Conservation (phyloP, 2,329 filamentous ascomycete species). For the Aspergillus phoenicis region DNA sequence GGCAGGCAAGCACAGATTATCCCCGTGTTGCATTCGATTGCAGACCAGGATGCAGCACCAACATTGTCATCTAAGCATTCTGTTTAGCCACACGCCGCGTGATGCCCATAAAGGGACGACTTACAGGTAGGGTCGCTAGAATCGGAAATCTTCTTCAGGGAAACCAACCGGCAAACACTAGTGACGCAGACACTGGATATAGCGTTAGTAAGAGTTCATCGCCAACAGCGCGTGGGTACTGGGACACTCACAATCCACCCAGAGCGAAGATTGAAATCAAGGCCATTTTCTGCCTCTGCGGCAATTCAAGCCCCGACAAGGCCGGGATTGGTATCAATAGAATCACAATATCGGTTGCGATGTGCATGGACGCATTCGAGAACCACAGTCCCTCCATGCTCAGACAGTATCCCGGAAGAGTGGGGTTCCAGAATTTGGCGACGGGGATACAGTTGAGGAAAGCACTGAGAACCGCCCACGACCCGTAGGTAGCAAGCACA, state of each 20-base stretch:
- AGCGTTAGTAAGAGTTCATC: not conserved
- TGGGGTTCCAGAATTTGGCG: slow-evolving; percentile 38
- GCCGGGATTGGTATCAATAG: slow-evolving; percentile 51
- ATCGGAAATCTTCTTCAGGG: slow-evolving; percentile 36
- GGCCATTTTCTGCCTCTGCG: slow-evolving; percentile 45
- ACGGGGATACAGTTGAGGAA: slow-evolving; percentile 42
- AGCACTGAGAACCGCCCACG: slow-evolving; percentile 40
- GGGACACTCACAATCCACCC: slow-evolving; percentile 36
- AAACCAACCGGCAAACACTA: slow-evolving; percentile 37
- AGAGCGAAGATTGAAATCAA: slow-evolving; percentile 47
- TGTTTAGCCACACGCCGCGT: slow-evolving; percentile 11
- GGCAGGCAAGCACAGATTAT: slow-evolving; percentile 48
- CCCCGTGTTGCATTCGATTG: slow-evolving; percentile 44
- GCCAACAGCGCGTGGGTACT: not conserved
- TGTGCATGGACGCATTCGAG: slow-evolving; percentile 49
- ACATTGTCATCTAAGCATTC: slow-evolving; percentile 35
- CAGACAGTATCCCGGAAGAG: slow-evolving; percentile 39
- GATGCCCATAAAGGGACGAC: slow-evolving; percentile 1
- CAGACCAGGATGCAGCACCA: slow-evolving; percentile 40
- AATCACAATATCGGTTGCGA: slow-evolving; percentile 48
- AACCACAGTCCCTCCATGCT: slow-evolving; percentile 46
- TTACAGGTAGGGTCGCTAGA: slow-evolving; percentile 40
- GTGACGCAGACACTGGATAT: slow-evolving; percentile 37
- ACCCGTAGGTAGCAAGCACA: slow-evolving; percentile 37
- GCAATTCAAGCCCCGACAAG: slow-evolving; percentile 44